These are phyloP conservation scores for Mycena sanguinolenta DNA, from an alignment of 768 basidiomycete genomes.

Conservation along the genomic window DNA sequence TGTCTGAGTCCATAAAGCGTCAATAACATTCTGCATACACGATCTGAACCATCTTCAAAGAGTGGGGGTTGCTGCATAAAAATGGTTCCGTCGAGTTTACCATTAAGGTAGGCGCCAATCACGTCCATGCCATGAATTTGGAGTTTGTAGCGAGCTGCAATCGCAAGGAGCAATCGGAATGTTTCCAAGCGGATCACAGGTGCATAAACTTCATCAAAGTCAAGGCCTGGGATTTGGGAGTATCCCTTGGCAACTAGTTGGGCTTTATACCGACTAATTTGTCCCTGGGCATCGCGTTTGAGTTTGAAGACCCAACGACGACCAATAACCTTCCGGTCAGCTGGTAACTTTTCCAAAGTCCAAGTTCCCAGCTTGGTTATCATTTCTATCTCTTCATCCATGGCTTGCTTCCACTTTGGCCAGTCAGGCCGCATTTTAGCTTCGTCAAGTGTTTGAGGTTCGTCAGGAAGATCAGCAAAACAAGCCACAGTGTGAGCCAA, in stretches of 20 bases:
- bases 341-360: background rate
- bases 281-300: background rate
- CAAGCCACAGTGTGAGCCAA: slow-evolving; percentile 44
- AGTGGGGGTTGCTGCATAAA: slow-evolving; percentile 44
- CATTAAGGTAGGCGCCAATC: too few relatives aligned
- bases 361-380: background rate
- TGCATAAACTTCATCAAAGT: background rate
- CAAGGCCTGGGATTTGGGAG: background rate
- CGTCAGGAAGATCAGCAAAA: background rate
- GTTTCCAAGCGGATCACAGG: background rate
- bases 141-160: background rate
- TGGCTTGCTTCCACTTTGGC: slow-evolving; percentile 30
- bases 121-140: background rate
- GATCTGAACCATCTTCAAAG: slow-evolving; percentile 30
- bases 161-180: background rate
- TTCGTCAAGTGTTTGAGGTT: too few relatives aligned
- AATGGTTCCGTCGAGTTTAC: slow-evolving; percentile 30
- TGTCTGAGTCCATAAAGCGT: slow-evolving; percentile 48
- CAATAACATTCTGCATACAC: slow-evolving; percentile 15
- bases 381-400: slow-evolving; percentile 49
- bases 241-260: background rate
- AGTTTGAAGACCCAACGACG: background rate
- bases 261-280: background rate
- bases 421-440: slow-evolving; percentile 7
- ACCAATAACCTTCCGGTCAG: slow-evolving; percentile 1